Conservation (phyloP, 139 green algal species). For the Micromonas pusilla region DNA sequence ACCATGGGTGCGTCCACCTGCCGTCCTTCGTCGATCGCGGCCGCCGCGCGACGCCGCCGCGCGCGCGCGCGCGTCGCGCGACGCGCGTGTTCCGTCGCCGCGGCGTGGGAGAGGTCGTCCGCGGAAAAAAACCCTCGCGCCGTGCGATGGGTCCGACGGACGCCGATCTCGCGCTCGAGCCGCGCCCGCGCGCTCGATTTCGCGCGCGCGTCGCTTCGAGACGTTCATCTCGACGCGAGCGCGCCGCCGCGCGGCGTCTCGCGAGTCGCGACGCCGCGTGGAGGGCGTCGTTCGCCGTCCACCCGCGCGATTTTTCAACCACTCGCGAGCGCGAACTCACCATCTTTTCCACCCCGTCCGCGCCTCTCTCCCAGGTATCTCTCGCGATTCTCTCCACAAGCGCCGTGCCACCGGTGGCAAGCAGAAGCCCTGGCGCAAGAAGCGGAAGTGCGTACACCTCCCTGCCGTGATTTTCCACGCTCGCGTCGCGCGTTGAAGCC, state of each 20-base stretch:
- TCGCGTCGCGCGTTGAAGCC: no score
- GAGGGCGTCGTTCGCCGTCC: background rate
- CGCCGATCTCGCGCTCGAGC: no score
- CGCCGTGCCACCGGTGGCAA: conserved; percentile 86
- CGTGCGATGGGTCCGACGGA: no score
- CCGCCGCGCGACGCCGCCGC: background rate
- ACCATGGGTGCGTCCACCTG: background rate
- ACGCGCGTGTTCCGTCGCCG: no score
- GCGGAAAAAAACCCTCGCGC: no score
- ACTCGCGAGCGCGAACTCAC: no score
- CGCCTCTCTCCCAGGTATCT: conserved; percentile 75
- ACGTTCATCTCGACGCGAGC: background rate
- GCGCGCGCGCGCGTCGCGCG: background rate
- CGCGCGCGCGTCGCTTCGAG: no score
- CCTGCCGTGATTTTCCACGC: background rate
- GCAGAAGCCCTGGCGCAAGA: conserved; percentile 96
- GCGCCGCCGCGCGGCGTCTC: background rate
- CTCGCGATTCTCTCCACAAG: conserved; percentile 95
- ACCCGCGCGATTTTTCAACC: no score
- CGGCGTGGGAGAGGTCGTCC: no score
- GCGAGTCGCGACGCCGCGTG: no score
- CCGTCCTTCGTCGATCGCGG: no score
- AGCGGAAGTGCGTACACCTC: conserved; percentile 83
- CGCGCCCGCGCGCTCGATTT: no score
- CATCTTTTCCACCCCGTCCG: background rate